Evolutionary conservation across 2,329 filamentous ascomycete genomes (phyloP), one percentile per base, ranked within the genome.

Genomic region (Aspergillus nomiae): DNA sequence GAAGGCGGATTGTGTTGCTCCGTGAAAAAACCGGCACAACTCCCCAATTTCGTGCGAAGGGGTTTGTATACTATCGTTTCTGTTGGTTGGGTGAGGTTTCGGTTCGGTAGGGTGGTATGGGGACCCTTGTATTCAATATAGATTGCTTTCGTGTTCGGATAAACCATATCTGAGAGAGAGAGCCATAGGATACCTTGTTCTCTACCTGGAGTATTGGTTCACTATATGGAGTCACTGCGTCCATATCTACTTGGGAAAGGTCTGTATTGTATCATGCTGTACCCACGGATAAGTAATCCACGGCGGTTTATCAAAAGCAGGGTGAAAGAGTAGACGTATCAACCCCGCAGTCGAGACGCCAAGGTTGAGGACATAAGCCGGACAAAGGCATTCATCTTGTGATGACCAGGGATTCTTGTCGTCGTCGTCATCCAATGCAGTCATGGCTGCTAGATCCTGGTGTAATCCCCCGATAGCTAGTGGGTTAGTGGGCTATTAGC

Each of bases 351-450:
- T 54, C 51, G 6, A n/a, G 10, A 36, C 51, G 51, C 51, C 51
- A 36, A 54, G 51, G n/a, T 36, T 21, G 51, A 12, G 12, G 24
- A 36, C 28, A 36, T 30, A 32, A 10, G 16, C 14, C 26, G 8
- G 19, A 50, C 46, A 19, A 30, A 50, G 46, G 19, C 26, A 50
- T 30, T 50, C 30, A 34, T 54, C 32, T 21, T 34, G 19, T 30
- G 21, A 12, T 54, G 32, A 24, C 51, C 30, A 53, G 28, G 10
- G 50, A 34, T 53, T 53, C 50, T n/a, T 21, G 48, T 32, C 21
- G 28, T 54, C 50, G 30, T 36, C 51, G 32, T 54, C 51, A 54
- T 54, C 51, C 30, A 54, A 54, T 54, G 51, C 30, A 54, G n/a
- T 28, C 24, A 16, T 54, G 51, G 32, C 21, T 36, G n/a, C n/a